Base-by-base conservation (phyloP, 495 filamentous ascomycete genomes). In the Penicillium coffeae region DNA sequence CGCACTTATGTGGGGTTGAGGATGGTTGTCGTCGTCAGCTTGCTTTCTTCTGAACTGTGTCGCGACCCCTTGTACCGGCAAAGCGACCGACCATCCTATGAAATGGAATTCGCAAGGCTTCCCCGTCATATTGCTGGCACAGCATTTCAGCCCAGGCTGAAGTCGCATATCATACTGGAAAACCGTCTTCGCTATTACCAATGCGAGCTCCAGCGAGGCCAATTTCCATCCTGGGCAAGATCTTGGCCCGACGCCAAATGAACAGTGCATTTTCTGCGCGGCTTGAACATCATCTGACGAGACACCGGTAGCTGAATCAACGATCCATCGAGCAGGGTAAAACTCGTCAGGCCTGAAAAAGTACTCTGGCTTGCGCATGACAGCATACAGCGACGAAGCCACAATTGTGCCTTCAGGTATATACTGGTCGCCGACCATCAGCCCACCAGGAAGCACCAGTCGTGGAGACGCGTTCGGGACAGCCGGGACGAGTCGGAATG, bases 401-500 rank as follows among this genome's bases (percentile, higher is more conserved):
- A 85, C 69, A 21, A 77, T 70, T 0, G 65, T 72, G 16, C 80
- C 81, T 0, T 57, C 70, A 3, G 83, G 81, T 16, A 86, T 60
- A 48, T 55, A 63, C 32, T 80, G 63, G 34, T 76, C 77, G 53
- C 80, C 78, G 45, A 89, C 72, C 13, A 64, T 71, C 3, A 76
- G 65, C 12, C 86, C 86, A 35, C 84, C 85, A 1, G 70, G 42
- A 2, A 83, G 70, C 3, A 89, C 84, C 51, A 79, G 71, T 32
- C 86, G 80, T 1, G 82, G 81, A 0, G 87, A 61, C 2, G 78
- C 64, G 10, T 76, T 79, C 19, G 73, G 68, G 6, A 88, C 84
- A 0, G 85, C 74, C 8, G 87, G 87, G 0, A 78, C 79, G 45
- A 90, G 66, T 32, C 88, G 82, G 73, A 90, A 78, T 8, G 81